These are phyloP conservation scores for Nicotiana benthamiana DNA, from an alignment of 257 asterid species.

Conservation along the genomic window DNA sequence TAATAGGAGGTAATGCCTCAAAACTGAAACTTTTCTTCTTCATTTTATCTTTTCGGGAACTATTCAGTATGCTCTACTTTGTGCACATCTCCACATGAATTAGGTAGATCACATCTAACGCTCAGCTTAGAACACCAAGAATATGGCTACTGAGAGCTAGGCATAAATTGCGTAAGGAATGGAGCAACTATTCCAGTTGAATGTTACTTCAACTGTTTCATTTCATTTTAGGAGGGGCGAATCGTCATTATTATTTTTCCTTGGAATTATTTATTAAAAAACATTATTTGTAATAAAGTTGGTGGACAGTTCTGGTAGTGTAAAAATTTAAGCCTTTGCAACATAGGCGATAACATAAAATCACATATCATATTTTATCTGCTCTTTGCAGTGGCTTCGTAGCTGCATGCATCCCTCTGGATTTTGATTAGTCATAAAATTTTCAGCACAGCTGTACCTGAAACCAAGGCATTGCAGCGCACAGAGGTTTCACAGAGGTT, in stretches of 20 bases:
- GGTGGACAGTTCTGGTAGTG: not conserved
- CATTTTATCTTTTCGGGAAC: not conserved
- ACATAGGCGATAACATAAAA: not conserved
- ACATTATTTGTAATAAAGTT: not conserved
- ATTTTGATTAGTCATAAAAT: slow-evolving; percentile 19
- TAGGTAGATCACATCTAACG: not conserved
- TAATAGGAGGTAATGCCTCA: not conserved
- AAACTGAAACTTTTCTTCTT: not conserved
- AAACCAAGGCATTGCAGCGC: slow-evolving; percentile 46
- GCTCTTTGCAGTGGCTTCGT: not conserved
- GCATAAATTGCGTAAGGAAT: not conserved
- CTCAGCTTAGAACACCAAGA: not conserved
- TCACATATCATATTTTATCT: not conserved
- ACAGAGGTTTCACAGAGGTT: slow-evolving; percentile 58
- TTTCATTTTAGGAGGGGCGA: not conserved
- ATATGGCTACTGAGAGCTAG: not conserved
- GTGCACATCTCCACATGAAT: not conserved
- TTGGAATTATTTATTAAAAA: too few species aligned
- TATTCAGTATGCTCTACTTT: not conserved
- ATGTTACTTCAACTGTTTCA: not conserved
- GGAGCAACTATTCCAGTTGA: not conserved
- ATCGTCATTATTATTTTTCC: not conserved
- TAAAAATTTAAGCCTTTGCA: not conserved
- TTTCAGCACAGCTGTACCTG: slow-evolving; percentile 35
- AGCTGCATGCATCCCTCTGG: slow-evolving; percentile 5